A percentile compares a stretch with the other conserved stretches of the same genome.
phyloP scores from a whole-genome alignment of 1,284 basidiomycete genomes.

The Apiotrichum veenhuisii region DNA sequence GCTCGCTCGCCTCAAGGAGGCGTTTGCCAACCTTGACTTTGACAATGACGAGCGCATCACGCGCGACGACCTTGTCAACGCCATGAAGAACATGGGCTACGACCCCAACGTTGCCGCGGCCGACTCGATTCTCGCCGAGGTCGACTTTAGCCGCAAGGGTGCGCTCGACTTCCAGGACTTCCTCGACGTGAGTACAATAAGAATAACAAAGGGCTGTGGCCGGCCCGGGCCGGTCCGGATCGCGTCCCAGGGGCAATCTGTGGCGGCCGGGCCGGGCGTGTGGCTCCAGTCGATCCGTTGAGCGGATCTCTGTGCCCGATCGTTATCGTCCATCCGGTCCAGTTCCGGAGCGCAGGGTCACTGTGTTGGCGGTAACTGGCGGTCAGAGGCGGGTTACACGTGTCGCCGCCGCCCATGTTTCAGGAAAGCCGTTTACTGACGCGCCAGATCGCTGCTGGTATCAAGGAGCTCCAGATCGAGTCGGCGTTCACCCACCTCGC shows the following conservation, averaged over 20 bases:
- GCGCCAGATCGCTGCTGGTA: slow-evolving; percentile 66
- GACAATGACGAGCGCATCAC: slow-evolving; percentile 49
- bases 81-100: slow-evolving; percentile 46
- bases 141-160: slow-evolving; percentile 59
- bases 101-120: slow-evolving; percentile 54
- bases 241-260: too few relatives aligned
- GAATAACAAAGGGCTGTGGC: too few relatives aligned
- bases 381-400: not conserved
- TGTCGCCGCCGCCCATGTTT: not conserved
- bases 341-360: too few relatives aligned
- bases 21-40: slow-evolving; percentile 56
- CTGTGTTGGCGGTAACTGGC: too few relatives aligned
- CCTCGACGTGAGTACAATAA: slow-evolving; percentile 55
- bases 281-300: too few relatives aligned
- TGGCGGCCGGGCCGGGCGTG: too few relatives aligned
- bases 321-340: too few relatives aligned
- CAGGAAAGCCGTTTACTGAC: not conserved
- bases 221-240: too few relatives aligned
- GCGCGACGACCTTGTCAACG: slow-evolving; percentile 43
- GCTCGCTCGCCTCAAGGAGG: slow-evolving; percentile 58
- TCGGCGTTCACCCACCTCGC: slow-evolving; percentile 53
- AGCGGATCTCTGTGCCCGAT: too few relatives aligned
- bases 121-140: slow-evolving; percentile 69
- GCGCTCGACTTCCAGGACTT: slow-evolving; percentile 72
- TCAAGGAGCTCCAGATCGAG: slow-evolving; percentile 69